Percentiles rank a stretch among this genome's conserved stretches.
These are phyloP conservation scores for Cyberlindnera veronae DNA, from an alignment of 805 yeast genomes.

Conservation along the genomic window DNA sequence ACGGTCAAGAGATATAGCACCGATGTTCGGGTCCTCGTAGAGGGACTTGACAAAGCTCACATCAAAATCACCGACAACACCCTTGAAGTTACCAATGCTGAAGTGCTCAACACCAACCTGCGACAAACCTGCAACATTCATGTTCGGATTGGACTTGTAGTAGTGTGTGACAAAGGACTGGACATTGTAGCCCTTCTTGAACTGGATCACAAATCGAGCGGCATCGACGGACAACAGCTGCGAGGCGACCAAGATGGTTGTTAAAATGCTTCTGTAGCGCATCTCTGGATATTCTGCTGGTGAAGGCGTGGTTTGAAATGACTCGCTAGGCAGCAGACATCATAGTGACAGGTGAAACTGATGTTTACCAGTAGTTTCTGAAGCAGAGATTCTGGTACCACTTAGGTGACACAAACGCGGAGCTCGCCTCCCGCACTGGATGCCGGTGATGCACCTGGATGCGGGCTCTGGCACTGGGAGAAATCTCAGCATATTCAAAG, in stretches of 20 bases:
- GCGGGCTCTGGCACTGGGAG: too few species aligned
- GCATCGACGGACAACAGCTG: slow-evolving; percentile 2
- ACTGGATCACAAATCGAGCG: slow-evolving; percentile 27
- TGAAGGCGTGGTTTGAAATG: too few species aligned
- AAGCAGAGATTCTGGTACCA: too few species aligned
- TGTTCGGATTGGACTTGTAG: slow-evolving; percentile 10
- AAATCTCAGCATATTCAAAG: background rate
- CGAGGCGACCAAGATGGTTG: background rate
- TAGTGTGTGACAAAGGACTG: slow-evolving; percentile 18
- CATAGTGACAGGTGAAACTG: too few species aligned
- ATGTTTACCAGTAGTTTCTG: too few species aligned
- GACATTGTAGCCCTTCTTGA: slow-evolving; percentile 21
- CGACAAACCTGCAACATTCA: slow-evolving; percentile 14
- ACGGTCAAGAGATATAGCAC: slow-evolving; percentile 35
- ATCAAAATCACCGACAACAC: slow-evolving; percentile 36
- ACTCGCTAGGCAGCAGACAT: too few species aligned
- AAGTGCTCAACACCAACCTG: slow-evolving; percentile 21
- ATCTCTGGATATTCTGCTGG: too few species aligned
- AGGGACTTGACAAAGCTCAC: slow-evolving; percentile 29
- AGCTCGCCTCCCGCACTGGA: slow-evolving; percentile 1
- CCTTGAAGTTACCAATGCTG: slow-evolving; percentile 32
- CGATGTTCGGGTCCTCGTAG: slow-evolving; percentile 34
- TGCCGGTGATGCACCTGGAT: too few species aligned
- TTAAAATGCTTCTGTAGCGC: background rate
- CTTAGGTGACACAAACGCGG: slow-evolving; percentile 11